Percentiles rank a stretch among this genome's conserved stretches.
These are phyloP conservation scores for Sporothrix brunneoviolacea DNA, from an alignment of 2,329 filamentous ascomycete genomes.

Conservation along the genomic window DNA sequence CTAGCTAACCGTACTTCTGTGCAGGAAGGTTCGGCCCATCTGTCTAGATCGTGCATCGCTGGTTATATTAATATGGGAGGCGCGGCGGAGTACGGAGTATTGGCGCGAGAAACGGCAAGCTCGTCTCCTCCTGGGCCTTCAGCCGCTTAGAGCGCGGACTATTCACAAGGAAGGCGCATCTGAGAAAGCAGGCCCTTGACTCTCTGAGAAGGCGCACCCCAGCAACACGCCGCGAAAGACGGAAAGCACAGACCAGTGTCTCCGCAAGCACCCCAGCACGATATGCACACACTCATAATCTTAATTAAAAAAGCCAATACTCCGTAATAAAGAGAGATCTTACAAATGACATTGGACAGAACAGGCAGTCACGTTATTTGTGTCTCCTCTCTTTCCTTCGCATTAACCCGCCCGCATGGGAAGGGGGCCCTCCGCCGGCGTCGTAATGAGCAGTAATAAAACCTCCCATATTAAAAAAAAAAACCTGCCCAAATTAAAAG, in stretches of 20 bases:
- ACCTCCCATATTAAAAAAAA: conserved; percentile 1
- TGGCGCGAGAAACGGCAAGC: neutral
- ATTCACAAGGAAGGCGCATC: neutral
- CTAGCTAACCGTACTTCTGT: neutral
- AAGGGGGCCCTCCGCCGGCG: conserved; percentile 2
- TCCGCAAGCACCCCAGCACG: neutral
- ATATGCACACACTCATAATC: neutral
- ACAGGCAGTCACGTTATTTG: neutral
- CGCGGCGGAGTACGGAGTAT: neutral
- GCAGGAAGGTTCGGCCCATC: neutral
- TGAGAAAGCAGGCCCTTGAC: too few species aligned
- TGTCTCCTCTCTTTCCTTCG: conserved; percentile 1
- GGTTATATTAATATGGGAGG: neutral
- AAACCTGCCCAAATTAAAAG: conserved; percentile 4
- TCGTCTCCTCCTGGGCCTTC: neutral
- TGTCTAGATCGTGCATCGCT: neutral
- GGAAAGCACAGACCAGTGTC: conserved; percentile 9
- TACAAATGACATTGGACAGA: neutral
- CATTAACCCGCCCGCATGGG: conserved; percentile 9
- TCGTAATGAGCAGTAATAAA: conserved; percentile 9
- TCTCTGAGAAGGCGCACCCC: neutral
- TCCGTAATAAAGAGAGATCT: too few species aligned
- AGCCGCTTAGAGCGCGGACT: neutral
- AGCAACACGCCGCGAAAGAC: neutral
- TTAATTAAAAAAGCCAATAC: neutral